Evolutionary conservation across 805 yeast genomes (phyloP), one percentile per base, ranked within the genome.

Genomic region (Debaryomyces maramus): DNA sequence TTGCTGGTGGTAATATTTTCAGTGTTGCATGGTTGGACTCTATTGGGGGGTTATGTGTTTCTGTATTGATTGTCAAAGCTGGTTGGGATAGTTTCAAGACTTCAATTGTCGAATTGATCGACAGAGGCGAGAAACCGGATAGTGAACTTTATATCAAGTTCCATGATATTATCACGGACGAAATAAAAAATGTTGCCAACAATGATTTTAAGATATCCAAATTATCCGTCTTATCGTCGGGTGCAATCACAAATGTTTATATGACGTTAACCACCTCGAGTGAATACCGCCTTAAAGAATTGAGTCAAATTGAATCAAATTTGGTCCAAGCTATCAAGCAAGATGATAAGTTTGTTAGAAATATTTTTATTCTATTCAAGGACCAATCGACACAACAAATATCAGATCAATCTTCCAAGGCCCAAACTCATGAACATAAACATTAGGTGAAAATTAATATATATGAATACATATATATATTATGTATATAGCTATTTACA

Each of bases 41-140:
- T 2, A 75, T 88, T 40, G 99, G 98, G 46, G 99, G 98, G 0
- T 60, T 90, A 21, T 57, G 88, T 4, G 98, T 93, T 6, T 88
- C 97, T 0, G 73, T 75, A 2, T 68, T 93, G 51, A 84, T 93
- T 41, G 78, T 90, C 47, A 81, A 77, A 48, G 97, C 97, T 6
- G 98, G 98, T 24, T 75, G 79, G 60, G 75, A 77, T 3, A 90
- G 96, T 19, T 79, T 85, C 51, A 69, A 73, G 43, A 73, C 75
- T 19, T 80, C 97, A 0, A 73, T 83, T 52, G 75, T 75, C 44
- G 98, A 91, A 57, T 67, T 91, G 32, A 73, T 88, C 21, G 99
- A 91, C 54, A 76, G 80, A 46, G 83, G 91, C 2, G 63, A 83
- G 27, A 69, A 78, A 11, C 63, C 60, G 11, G 61, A 59, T 0